Evolutionary conservation across 306 rosid species (phyloP).

Genomic region (Quercus gilva): DNA sequence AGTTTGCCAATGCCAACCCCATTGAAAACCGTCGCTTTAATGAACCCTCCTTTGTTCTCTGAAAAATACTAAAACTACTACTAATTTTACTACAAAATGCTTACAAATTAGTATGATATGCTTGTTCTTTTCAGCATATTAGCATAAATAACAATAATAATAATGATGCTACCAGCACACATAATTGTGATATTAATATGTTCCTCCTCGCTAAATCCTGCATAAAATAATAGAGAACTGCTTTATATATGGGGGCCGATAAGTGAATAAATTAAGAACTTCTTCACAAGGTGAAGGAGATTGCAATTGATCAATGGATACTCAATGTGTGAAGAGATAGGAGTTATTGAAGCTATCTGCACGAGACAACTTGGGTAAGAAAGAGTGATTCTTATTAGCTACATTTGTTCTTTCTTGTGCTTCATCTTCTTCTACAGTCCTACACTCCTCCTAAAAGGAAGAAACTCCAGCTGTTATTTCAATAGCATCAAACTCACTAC

Average conservation of each 20-base stretch:
- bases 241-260: neutral
- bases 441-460: neutral
- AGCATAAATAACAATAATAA: neutral
- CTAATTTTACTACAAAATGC: no score
- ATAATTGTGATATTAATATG: neutral
- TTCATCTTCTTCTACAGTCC: constrained; percentile 3
- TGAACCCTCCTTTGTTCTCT: neutral
- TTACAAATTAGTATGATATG: no score
- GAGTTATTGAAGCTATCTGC: neutral
- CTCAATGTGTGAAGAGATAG: neutral
- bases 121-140: neutral
- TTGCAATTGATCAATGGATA: neutral
- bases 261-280: constrained; percentile 4
- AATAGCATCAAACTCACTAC: constrained; percentile 25
- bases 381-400: neutral
- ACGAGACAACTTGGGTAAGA: constrained; percentile 7
- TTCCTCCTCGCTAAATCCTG: constrained; percentile 1
- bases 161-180: neutral
- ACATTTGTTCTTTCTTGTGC: constrained; percentile 10
- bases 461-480: constrained; percentile 3
- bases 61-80: no score
- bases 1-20: neutral
- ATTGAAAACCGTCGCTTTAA: constrained; percentile 7
- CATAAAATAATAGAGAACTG: constrained; percentile 5
- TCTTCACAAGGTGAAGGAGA: neutral